Evolutionary conservation across 176 grass and related monocot genomes (phyloP).

Genomic region (Triticum dicoccoides): DNA sequence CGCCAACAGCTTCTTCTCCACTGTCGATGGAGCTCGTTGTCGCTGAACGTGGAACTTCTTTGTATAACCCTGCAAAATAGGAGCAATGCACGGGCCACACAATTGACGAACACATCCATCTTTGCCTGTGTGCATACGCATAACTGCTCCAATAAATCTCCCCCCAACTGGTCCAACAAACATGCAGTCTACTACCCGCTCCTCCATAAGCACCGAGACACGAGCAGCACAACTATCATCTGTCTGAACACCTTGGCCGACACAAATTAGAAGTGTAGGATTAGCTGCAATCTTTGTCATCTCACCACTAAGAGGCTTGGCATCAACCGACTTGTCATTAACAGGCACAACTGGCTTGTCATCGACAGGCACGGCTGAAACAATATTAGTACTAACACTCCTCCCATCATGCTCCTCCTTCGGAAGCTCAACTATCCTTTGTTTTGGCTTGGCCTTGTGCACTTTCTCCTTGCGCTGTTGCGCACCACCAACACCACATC

Average conservation of each 20-base stretch:
- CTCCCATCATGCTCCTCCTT: too few species aligned
- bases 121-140: not conserved
- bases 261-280: not conserved
- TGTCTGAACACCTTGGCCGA: not conserved
- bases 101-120: not conserved
- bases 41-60: not conserved
- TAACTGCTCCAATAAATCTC: not conserved
- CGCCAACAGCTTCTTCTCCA: not conserved
- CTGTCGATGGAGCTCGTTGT: not conserved
- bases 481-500: too few species aligned
- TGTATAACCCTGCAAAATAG: not conserved
- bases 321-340: not conserved
- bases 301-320: not conserved
- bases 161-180: too few species aligned
- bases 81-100: not conserved
- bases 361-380: too few species aligned
- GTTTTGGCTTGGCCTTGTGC: too few species aligned
- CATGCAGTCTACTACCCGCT: too few species aligned
- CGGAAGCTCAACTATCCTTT: too few species aligned
- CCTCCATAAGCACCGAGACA: too few species aligned
- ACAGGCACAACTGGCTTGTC: not conserved
- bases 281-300: not conserved
- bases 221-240: not conserved
- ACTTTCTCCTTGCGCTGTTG: too few species aligned
- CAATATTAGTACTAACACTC: too few species aligned